Evolutionary conservation across 2,329 filamentous ascomycete species (phyloP), one percentile per base, ranked within the genome.

Genomic region (Phoma herbarum): DNA sequence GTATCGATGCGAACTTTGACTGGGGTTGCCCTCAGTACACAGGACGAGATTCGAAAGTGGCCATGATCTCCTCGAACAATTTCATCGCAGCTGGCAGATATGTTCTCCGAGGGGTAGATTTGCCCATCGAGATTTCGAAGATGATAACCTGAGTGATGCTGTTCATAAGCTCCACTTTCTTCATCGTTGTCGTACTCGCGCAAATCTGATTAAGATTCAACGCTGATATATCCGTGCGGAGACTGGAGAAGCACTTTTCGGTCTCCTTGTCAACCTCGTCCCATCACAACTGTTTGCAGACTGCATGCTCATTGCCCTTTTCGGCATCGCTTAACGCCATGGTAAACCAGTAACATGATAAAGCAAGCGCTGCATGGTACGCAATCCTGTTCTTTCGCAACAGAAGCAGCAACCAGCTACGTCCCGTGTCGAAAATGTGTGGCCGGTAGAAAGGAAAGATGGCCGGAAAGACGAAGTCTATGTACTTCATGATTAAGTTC

Each of bases 401-500:
- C 25, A 64, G 37, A 6, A 45, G 14, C 25, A 66, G 47, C n/a
- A 67, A 26, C 62, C 62, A 66, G 26, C 59, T 61, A 1, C 62
- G 60, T 14, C 64, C 64, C 26, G 58, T 57, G 8, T 67, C 64
- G 16, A 65, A 59, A 3, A 65, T 4, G 9, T 41, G 31, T 12
- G 60, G 55, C 12, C 51, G 48, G 23, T 65, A 65, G 41, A 59
- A 62, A 18, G 64, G 60, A 33, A 64, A 67, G 4, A 64, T 42
- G 23, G 52, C 33, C 1, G 62, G 64, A 22, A 64, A 63, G 7
- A 63, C 53, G 18, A 51, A 56, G 44, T 67, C 62, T 18, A 67
- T 44, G 31, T 63, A 65, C 31, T 65, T 64, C 50, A 61, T 61
- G 28, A 67, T 46, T 33, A 65, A 64, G 26, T 57, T 56, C 50